phyloP scores from a whole-genome alignment of 2,329 filamentous ascomycete species.

The Fusarium brevicatenulatum region DNA sequence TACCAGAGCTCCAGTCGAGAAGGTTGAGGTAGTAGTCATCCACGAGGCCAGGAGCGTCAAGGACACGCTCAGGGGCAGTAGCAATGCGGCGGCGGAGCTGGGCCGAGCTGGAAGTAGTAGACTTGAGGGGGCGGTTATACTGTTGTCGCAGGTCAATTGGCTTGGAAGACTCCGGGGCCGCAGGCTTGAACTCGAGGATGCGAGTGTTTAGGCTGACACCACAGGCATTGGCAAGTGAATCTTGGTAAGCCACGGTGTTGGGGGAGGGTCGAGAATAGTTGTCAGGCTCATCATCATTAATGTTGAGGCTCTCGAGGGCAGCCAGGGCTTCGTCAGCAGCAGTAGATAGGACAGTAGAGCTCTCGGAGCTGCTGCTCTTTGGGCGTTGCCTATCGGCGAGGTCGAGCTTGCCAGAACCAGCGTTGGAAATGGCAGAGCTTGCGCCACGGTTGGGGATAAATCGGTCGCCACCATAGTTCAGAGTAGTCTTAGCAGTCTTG shows the following conservation, averaged over 20 bases:
- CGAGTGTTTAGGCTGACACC: slow-evolving; percentile 93
- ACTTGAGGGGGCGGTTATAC: slow-evolving; percentile 95
- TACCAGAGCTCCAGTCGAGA: slow-evolving; percentile 96
- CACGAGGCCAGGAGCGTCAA: slow-evolving; percentile 94
- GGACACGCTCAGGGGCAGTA: slow-evolving; percentile 93
- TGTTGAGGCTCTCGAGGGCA: slow-evolving; percentile 81
- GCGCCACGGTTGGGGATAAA: slow-evolving; percentile 95
- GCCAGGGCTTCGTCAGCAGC: slow-evolving; percentile 83
- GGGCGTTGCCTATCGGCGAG: slow-evolving; percentile 74
- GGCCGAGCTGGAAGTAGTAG: slow-evolving; percentile 76
- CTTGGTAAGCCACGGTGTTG: slow-evolving; percentile 90
- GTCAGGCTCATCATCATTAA: slow-evolving; percentile 75
- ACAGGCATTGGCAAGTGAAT: slow-evolving; percentile 88
- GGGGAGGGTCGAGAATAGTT: slow-evolving; percentile 83
- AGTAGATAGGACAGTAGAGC: slow-evolving; percentile 79
- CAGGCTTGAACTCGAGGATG: slow-evolving; percentile 98
- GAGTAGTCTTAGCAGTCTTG: slow-evolving; percentile 78
- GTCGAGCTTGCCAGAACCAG: slow-evolving; percentile 85
- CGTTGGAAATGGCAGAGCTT: slow-evolving; percentile 87
- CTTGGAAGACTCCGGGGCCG: slow-evolving; percentile 97
- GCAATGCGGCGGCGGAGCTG: slow-evolving; percentile 93
- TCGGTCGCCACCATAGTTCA: slow-evolving; percentile 84
- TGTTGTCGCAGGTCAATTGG: slow-evolving; percentile 97
- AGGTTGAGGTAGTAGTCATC: slow-evolving; percentile 99
- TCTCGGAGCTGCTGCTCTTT: slow-evolving; percentile 76